Conservation (phyloP, 768 basidiomycete species). For the Melanogaster broomeanus region DNA sequence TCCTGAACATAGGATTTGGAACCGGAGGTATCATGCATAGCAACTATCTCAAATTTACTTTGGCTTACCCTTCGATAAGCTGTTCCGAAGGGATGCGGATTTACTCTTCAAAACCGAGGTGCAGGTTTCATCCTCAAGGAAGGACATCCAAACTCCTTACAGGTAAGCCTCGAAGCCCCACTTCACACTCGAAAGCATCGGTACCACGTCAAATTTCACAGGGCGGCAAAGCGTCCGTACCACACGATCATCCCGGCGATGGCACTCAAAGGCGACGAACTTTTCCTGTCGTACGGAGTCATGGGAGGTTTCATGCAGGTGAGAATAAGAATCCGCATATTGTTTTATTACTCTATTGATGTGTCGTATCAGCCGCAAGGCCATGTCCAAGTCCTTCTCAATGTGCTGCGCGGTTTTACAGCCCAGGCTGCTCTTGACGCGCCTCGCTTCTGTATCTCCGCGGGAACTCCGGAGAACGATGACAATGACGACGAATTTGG, state of each 20-base stretch:
- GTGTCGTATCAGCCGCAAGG: constrained; percentile 74
- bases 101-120: constrained; percentile 95
- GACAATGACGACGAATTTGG: constrained; percentile 52
- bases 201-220: constrained; percentile 23
- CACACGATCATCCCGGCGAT: constrained; percentile 96
- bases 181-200: neutral
- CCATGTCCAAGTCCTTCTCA: constrained; percentile 91
- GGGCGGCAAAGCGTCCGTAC: constrained; percentile 85
- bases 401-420: constrained; percentile 84
- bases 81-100: constrained; percentile 91
- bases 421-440: constrained; percentile 91
- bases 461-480: constrained; percentile 68
- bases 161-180: constrained; percentile 42
- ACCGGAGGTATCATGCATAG: constrained; percentile 60
- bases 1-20: constrained; percentile 67
- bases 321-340: constrained; percentile 1
- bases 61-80: constrained; percentile 44
- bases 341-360: neutral
- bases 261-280: constrained; percentile 72
- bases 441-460: constrained; percentile 94
- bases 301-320: constrained; percentile 94
- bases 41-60: neutral
- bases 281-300: constrained; percentile 88
- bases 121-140: constrained; percentile 78
- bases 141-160: constrained; percentile 82